A percentile compares a stretch with the other conserved stretches of the same genome.
These are phyloP conservation scores for Russula earlei DNA, from an alignment of 768 basidiomycete species.

Conservation along the genomic window DNA sequence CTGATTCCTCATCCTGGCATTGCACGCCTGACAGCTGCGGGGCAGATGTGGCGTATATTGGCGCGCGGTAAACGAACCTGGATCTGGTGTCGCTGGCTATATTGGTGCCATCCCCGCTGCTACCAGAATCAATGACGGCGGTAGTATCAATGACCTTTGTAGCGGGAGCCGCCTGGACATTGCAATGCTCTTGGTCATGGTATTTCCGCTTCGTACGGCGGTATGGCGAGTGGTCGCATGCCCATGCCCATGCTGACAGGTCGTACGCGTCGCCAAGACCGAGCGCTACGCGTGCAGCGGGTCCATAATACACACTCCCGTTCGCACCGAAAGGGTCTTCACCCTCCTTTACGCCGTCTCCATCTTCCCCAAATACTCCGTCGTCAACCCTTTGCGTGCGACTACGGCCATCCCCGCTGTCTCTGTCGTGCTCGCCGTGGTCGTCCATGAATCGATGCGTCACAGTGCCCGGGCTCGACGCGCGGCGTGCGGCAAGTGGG, in stretches of 20 bases:
- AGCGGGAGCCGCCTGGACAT: not conserved
- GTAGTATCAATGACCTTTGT: not conserved
- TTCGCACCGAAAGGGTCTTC: constrained; percentile 9
- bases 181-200: not conserved
- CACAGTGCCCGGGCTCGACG: not conserved
- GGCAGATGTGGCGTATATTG: constrained; percentile 1
- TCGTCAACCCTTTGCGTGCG: not conserved
- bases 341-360: not conserved
- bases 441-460: not conserved
- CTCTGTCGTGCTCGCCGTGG: not conserved
- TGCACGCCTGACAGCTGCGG: constrained; percentile 5
- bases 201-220: not conserved
- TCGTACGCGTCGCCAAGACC: constrained; percentile 8
- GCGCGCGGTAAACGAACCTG: not conserved
- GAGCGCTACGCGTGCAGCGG: not conserved
- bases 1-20: not conserved
- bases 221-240: not conserved
- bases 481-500: not conserved
- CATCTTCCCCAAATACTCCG: not conserved
- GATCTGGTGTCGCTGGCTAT: not conserved
- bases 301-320: constrained; percentile 6
- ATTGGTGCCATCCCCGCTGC: not conserved
- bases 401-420: not conserved
- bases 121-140: not conserved
- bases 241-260: constrained; percentile 13